Evolutionary conservation across 2,329 filamentous ascomycete species (phyloP).

Genomic region (Bertia moriformis): DNA sequence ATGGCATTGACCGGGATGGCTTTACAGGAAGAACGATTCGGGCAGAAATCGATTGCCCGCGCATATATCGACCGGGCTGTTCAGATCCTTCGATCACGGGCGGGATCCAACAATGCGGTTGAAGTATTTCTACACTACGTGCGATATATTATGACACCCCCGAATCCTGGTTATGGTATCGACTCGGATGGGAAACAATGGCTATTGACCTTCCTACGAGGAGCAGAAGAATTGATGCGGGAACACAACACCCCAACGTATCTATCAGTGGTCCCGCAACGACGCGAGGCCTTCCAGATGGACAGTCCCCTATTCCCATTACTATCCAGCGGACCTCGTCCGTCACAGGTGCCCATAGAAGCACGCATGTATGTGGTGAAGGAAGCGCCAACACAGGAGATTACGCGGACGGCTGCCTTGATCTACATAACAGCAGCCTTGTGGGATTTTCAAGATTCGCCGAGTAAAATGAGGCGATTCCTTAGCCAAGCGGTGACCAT

Average conservation of each 20-base stretch:
- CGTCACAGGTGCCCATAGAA: slow-evolving; percentile 16
- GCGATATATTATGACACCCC: background rate
- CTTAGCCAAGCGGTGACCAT: slow-evolving; percentile 11
- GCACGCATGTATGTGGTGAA: slow-evolving; percentile 19
- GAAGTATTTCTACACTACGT: background rate
- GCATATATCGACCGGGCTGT: slow-evolving; percentile 8
- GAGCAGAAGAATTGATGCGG: slow-evolving; percentile 16
- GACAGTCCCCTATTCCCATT: slow-evolving; percentile 18
- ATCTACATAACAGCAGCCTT: slow-evolving; percentile 20
- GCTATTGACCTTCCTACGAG: slow-evolving; percentile 17
- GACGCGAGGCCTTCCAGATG: slow-evolving; percentile 17
- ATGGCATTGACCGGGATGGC: background rate
- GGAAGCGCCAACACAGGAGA: slow-evolving; percentile 14
- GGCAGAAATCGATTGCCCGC: background rate
- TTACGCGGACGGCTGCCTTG: slow-evolving; percentile 18
- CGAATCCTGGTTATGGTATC: background rate
- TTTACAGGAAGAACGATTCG: background rate
- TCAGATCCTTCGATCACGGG: slow-evolving; percentile 3
- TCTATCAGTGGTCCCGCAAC: slow-evolving; percentile 12
- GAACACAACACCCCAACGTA: slow-evolving; percentile 12
- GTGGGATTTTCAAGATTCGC: slow-evolving; percentile 15
- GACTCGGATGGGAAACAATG: slow-evolving; percentile 9
- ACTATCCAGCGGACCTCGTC: slow-evolving; percentile 22
- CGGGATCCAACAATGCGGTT: background rate
- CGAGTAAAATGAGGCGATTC: slow-evolving; percentile 15